Conservation (phyloP, 352 stramenopile genomes). For the Globisporangium polare region DNA sequence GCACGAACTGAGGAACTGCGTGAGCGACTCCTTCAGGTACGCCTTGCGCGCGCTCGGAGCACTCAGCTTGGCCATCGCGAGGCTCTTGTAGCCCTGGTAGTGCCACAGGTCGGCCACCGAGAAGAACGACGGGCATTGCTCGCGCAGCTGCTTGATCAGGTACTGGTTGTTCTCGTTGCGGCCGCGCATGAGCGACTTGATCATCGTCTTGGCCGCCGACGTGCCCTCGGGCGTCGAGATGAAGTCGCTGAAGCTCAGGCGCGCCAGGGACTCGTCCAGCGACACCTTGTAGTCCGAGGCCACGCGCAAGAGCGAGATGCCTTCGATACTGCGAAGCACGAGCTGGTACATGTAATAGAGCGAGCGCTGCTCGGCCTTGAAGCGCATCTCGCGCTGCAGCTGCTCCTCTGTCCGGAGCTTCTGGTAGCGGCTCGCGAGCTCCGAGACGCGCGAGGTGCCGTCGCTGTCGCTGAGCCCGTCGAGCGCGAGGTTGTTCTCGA, state of each 20-base stretch:
- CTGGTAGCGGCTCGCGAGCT: conserved; percentile 66
- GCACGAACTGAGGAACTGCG: conserved; percentile 78
- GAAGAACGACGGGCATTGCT: conserved; percentile 84
- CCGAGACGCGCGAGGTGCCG: conserved; percentile 51
- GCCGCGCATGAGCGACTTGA: conserved; percentile 73
- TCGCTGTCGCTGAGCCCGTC: conserved; percentile 34
- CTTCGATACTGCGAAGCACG: conserved; percentile 74
- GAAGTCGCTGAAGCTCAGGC: conserved; percentile 73
- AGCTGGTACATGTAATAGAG: conserved; percentile 79
- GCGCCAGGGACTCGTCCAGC: conserved; percentile 58
- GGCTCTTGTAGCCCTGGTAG: conserved; percentile 81
- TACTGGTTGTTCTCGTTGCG: conserved; percentile 81
- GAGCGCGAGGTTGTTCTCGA: conserved; percentile 52
- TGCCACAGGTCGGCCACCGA: conserved; percentile 76
- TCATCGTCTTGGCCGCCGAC: conserved; percentile 65
- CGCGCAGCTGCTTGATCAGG: conserved; percentile 76
- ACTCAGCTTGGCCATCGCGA: conserved; percentile 78
- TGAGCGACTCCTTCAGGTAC: conserved; percentile 65
- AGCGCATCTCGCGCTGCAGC: conserved; percentile 66
- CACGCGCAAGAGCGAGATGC: conserved; percentile 67
- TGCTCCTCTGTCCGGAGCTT: conserved; percentile 71
- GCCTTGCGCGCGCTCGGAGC: conserved; percentile 55
- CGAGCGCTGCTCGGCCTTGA: conserved; percentile 80
- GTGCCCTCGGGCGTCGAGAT: conserved; percentile 60
- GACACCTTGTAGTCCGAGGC: conserved; percentile 65